phyloP scores from a whole-genome alignment of 2,329 filamentous ascomycete genomes.

The Pezicula rhizophila region DNA sequence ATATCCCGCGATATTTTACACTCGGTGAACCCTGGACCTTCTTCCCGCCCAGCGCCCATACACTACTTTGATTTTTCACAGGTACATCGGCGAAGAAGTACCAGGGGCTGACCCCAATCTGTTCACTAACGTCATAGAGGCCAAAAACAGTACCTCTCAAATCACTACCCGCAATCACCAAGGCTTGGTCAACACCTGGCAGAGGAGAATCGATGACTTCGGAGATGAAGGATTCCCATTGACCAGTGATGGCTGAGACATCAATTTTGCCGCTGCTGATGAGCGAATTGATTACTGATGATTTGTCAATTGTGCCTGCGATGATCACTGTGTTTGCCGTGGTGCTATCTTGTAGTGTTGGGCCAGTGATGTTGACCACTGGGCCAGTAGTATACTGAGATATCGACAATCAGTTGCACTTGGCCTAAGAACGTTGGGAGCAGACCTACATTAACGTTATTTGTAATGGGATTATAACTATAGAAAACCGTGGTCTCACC shows the following conservation, averaged over 20 bases:
- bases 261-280: slow-evolving; percentile 51
- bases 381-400: slow-evolving; percentile 37
- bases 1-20: slow-evolving; percentile 53
- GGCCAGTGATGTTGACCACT: slow-evolving; percentile 38
- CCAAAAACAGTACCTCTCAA: slow-evolving; percentile 62
- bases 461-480: slow-evolving; percentile 19
- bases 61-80: slow-evolving; percentile 33
- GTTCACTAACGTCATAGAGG: slow-evolving; percentile 65
- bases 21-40: slow-evolving; percentile 44
- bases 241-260: slow-evolving; percentile 47
- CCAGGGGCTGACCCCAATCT: slow-evolving; percentile 66
- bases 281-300: slow-evolving; percentile 53
- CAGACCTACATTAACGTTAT: slow-evolving; percentile 20
- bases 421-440: not conserved
- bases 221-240: slow-evolving; percentile 66
- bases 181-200: slow-evolving; percentile 47
- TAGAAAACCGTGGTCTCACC: slow-evolving; percentile 19
- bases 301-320: slow-evolving; percentile 62
- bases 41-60: slow-evolving; percentile 40
- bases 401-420: not conserved
- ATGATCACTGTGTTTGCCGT: slow-evolving; percentile 53
- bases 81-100: slow-evolving; percentile 52
- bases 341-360: slow-evolving; percentile 26
- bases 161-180: slow-evolving; percentile 65
- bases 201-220: slow-evolving; percentile 52